Evolutionary conservation across 352 stramenopile genomes (phyloP).

Genomic region (Phytophthora aleatoria): DNA sequence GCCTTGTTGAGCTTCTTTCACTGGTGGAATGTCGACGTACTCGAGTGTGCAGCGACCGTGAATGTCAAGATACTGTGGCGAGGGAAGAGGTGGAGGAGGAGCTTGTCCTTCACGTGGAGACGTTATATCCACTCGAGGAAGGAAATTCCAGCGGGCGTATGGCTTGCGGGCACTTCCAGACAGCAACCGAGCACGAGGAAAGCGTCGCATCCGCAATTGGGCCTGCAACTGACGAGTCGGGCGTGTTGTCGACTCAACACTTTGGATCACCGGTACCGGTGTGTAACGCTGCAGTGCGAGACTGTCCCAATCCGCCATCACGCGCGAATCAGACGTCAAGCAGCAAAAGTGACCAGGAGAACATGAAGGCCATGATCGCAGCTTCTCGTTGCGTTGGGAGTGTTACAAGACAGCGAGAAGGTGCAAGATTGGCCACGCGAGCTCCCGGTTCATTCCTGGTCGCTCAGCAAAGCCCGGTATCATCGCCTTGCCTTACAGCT

Average conservation of each 20-base stretch:
- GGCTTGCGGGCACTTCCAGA: slow-evolving; percentile 14
- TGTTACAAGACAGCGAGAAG: slow-evolving; percentile 1
- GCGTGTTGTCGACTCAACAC: slow-evolving; percentile 31
- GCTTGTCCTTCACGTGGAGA: slow-evolving; percentile 14
- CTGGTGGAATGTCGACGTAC: slow-evolving; percentile 37
- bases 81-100: slow-evolving; percentile 34
- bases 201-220: slow-evolving; percentile 2
- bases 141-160: slow-evolving; percentile 21
- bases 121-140: slow-evolving; percentile 20
- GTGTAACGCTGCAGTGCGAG: slow-evolving; percentile 13
- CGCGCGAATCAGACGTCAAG: slow-evolving; percentile 6
- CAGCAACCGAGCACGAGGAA: slow-evolving; percentile 12
- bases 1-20: not conserved
- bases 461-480: not conserved
- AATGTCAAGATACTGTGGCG: slow-evolving; percentile 35
- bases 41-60: slow-evolving; percentile 38
- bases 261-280: slow-evolving; percentile 5
- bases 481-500: not conserved
- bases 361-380: slow-evolving; percentile 19
- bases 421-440: slow-evolving; percentile 3
- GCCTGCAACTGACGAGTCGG: not conserved
- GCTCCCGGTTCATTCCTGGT: not conserved
- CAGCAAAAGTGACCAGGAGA: not conserved
- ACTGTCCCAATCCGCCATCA: not conserved
- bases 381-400: slow-evolving; percentile 6